Evolutionary conservation across 805 yeast species (phyloP), one percentile per base, ranked within the genome.

Genomic region (Candida alai): DNA sequence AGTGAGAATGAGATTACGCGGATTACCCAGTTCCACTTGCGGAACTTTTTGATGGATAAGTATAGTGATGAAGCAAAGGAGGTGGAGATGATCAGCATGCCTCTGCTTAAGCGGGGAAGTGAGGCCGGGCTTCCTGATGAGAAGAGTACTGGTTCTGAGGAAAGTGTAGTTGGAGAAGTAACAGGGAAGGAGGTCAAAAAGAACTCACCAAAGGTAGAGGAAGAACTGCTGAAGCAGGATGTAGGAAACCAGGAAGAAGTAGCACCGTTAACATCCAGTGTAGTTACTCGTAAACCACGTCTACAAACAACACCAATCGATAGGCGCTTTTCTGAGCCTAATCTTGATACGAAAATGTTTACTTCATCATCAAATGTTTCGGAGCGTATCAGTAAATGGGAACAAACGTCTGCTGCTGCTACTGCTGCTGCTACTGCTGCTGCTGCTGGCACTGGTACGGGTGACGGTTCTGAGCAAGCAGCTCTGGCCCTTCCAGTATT

Each of bases 1-100:
- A 78, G 95, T 6, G 97, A 93, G 55, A 85, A 81, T 49, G 98
- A 93, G 68, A 84, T 93, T 45, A 80, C 95, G 4, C 71, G 86
- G 42, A 84, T 93, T 28, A 89, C 98, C 2, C 84, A 95, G 4
- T 80, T 81, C 47, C 97, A 90, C 52, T 63, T 90, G 48, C 77
- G 80, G 40, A 83, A 80, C 44, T 68, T 89, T 31, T 79, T 90
- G 45, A 59, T 75, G 48, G 88, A 79, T 36, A 70, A 68, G 36
- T 58, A 65, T 25, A 53, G 31, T n/a, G 35, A 40, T 17, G 30
- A 30, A 19, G 27, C 10, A 12, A 20, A 22, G 5, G 30, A 32
- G 7, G 17, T 8, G 11, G 34, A 31, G 21, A 6, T 15, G 21
- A 29, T 16, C 2, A 30, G 21, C 22, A 25, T 15, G 13, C 7